Base-by-base conservation (phyloP, 495 filamentous ascomycete species). In the Astrothelium subdiscretum region DNA sequence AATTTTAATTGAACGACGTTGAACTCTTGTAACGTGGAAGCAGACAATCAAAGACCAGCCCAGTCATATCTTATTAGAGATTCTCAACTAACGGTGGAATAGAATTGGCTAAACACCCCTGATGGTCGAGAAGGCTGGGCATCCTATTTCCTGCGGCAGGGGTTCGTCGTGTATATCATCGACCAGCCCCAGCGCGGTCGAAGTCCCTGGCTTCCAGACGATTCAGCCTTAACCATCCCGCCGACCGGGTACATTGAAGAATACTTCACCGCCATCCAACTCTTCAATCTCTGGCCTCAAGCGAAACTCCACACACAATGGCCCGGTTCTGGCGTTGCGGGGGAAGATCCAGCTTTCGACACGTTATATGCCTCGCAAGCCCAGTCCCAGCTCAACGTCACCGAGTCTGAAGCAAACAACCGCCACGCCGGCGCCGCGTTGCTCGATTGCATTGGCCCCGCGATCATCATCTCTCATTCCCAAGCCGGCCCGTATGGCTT, bases 41-140 rank as follows among this genome's bases (percentile, higher is more conserved):
- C n/a, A n/a, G n/a, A n/a, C n/a, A n/a, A n/a, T n/a, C n/a, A n/a
- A n/a, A n/a, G n/a, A n/a, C n/a, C n/a, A n/a, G n/a, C n/a, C n/a
- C n/a, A n/a, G n/a, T n/a, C n/a, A n/a, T n/a, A n/a, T n/a, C n/a
- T n/a, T n/a, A n/a, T n/a, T n/a, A n/a, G n/a, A n/a, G n/a, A n/a
- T n/a, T n/a, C n/a, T n/a, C n/a, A 5, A 54, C 5, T 20, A 27
- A 29, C 12, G 3, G 15, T 27, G 72, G 77, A 76, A 59, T 20
- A 54, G 48, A 54, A 54, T 20, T 81, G 70, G 62, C 72, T 79
- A 29, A 76, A 77, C 64, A 81, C 75, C 22, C 79, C 79, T 1
- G 78, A 81, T 62, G 75, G 75, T 59, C 70, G 74, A 1, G 65
- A 70, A 59, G 79, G 79, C 44, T 81, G 78, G 77, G 72, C 76